Evolutionary conservation across 306 rosid genomes (phyloP).

Genomic region (Lithocarpus polystachyus): DNA sequence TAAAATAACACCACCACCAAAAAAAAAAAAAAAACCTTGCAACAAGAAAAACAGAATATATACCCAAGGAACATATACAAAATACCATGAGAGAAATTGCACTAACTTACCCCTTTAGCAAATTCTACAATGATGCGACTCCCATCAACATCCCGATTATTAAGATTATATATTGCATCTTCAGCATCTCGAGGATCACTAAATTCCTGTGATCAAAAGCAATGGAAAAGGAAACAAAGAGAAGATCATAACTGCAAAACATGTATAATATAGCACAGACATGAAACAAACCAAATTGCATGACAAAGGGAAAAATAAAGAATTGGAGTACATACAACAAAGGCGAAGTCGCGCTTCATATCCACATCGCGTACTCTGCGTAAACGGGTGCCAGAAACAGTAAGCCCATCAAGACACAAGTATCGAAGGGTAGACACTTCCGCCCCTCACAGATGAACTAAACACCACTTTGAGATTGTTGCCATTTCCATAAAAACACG

Average conservation of each 20-base stretch:
- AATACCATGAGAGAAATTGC: neutral
- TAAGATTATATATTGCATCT: constrained; percentile 73
- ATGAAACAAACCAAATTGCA: neutral
- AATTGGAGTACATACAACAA: constrained; percentile 57
- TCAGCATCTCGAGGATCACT: constrained; percentile 85
- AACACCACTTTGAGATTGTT: constrained; percentile 87
- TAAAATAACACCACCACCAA: neutral
- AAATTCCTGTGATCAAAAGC: constrained; percentile 57
- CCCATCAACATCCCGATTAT: constrained; percentile 79
- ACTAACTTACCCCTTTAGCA: constrained; percentile 60
- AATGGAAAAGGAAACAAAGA: constrained; percentile 25
- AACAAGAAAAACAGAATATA: neutral
- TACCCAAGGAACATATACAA: neutral
- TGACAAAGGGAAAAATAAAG: neutral
- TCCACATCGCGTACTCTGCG: constrained; percentile 96
- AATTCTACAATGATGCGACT: constrained; percentile 73
- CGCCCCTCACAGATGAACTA: constrained; percentile 79
- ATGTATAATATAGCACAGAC: constrained; percentile 4
- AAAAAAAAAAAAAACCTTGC: neutral
- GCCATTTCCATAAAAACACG: constrained; percentile 87
- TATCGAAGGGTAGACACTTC: constrained; percentile 66
- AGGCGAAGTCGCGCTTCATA: constrained; percentile 86
- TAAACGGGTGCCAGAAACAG: constrained; percentile 85
- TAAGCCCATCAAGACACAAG: constrained; percentile 88
- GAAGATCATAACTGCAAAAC: constrained; percentile 17